Base-by-base conservation (phyloP, 116 monocot genomes). In the Cymodocea nodosa region DNA sequence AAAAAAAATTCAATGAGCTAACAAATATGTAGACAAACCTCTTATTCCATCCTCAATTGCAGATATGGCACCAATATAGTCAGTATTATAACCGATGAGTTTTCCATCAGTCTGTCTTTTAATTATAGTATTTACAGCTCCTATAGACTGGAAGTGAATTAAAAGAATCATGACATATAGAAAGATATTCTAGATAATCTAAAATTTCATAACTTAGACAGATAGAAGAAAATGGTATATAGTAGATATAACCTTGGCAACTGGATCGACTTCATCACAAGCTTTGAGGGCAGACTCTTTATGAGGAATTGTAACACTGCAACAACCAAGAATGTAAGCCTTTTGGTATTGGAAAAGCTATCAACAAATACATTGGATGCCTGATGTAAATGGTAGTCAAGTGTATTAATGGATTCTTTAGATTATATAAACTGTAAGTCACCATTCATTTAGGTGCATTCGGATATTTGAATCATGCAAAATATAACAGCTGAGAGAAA, bases 21-120 rank as follows among this genome's bases (percentile, higher is more conserved):
- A 17, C 14, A 12, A 53, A 9, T n/a, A 53, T 19, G 2, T 20
- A 49, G 35, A 63, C 37, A 20, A 39, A 98, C 92, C 86, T 86
- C 79, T 70, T 52, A 98, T 75, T 55, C 89, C 92, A 81, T 89
- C 85, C 77, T 98, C 92, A 76, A 98, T 92, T 20, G 98, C 98
- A 78, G 98, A 98, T 75, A 98, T 92, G 56, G 98, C 89, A 74
- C 86, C 98, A 69, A 82, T 67, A 52, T 98, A 98, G 75, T 98
- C 98, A 59, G 92, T 92, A 64, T 98, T 98, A 67, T 86, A 92
- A 48, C 98, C 98, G 30, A 89, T 51, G 77, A 89, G 66, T 57
- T 92, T 98, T 68, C 92, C 92, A 82, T 98, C 89, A 64, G 68
- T 64, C 67, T 83, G 79, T 57, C 88, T 83, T 57, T 70, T 82